phyloP scores from a whole-genome alignment of 768 basidiomycete genomes.

The Lentinula lateritia region DNA sequence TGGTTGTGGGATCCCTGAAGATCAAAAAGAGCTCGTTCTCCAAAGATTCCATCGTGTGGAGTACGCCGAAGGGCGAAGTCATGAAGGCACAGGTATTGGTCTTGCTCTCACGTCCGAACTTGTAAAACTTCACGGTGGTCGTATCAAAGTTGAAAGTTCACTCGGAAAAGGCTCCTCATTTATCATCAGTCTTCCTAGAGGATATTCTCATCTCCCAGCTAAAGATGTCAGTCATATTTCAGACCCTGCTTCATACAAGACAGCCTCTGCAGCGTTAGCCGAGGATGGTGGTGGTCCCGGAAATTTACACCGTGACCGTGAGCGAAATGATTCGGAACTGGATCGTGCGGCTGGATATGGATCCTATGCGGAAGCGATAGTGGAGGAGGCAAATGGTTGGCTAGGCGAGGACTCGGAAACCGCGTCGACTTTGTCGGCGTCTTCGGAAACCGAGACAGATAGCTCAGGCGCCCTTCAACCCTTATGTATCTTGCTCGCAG shows the following conservation, averaged over 20 bases:
- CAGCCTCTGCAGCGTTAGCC: not conserved
- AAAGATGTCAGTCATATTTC: not conserved
- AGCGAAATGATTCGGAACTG: too few relatives aligned
- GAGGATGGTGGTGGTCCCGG: too few relatives aligned
- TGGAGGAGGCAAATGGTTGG: constrained; percentile 5
- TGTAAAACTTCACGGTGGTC: constrained; percentile 6
- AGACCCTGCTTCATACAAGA: not conserved
- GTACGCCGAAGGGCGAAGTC: constrained; percentile 4
- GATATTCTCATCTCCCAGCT: constrained; percentile 1
- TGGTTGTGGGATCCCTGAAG: constrained; percentile 9
- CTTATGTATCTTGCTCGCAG: constrained; percentile 1
- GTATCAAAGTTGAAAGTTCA: constrained; percentile 1
- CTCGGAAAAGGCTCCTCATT: constrained; percentile 4
- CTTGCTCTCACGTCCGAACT: constrained; percentile 8
- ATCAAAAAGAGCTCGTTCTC: constrained; percentile 2
- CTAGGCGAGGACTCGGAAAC: constrained; percentile 7
- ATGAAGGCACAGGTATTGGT: constrained; percentile 8
- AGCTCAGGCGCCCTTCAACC: not conserved
- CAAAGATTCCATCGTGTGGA: constrained; percentile 6
- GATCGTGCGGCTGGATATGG: not conserved
- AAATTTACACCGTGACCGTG: not conserved
- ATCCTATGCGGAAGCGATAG: constrained; percentile 2
- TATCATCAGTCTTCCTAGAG: constrained; percentile 1
- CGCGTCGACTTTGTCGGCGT: not conserved
- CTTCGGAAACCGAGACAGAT: not conserved